Percentiles rank a stretch among this genome's conserved stretches.
Conservation (phyloP, 768 basidiomycete species). For the Tulasnella calospora region DNA sequence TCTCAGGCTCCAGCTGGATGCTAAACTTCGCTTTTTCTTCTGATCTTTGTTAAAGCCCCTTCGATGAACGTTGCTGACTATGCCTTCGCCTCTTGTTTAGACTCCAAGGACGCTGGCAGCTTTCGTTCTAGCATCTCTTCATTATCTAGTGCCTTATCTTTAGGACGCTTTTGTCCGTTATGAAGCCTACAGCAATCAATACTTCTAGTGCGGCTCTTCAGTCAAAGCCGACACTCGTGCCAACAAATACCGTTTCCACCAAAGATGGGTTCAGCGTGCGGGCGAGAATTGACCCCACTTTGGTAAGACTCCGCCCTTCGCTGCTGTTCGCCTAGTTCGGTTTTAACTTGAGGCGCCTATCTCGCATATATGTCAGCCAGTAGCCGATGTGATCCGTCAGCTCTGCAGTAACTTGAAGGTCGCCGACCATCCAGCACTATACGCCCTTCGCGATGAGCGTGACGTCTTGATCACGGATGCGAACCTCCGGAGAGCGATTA, state of each 20-base stretch:
- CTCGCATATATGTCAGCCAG: conserved; percentile 40
- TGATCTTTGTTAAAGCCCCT: conserved; percentile 15
- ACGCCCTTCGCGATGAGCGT: conserved; percentile 73
- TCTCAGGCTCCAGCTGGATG: conserved; percentile 25
- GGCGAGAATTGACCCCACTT: conserved; percentile 76
- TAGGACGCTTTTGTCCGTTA: conserved; percentile 41
- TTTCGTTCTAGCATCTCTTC: not conserved
- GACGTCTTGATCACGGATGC: conserved; percentile 84
- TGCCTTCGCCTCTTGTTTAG: not conserved
- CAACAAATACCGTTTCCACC: conserved; percentile 80
- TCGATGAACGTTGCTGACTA: not conserved
- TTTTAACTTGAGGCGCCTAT: not conserved
- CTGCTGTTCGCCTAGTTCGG: not conserved
- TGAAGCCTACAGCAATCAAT: conserved; percentile 31
- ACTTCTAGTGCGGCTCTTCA: conserved; percentile 7
- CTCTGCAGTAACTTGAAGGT: conserved; percentile 77
- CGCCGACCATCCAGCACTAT: conserved; percentile 64
- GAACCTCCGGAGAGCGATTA: conserved; percentile 77
- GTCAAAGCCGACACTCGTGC: conserved; percentile 48
- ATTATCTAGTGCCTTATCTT: not conserved
- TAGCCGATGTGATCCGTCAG: conserved; percentile 79
- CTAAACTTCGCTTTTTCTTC: conserved; percentile 17
- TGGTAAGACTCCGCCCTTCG: conserved; percentile 34
- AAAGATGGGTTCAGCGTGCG: conserved; percentile 58
- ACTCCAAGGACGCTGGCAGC: not conserved